Evolutionary conservation across 1,139 yeast genomes (phyloP).

Genomic region (Zygotorulaspora mrakii): DNA sequence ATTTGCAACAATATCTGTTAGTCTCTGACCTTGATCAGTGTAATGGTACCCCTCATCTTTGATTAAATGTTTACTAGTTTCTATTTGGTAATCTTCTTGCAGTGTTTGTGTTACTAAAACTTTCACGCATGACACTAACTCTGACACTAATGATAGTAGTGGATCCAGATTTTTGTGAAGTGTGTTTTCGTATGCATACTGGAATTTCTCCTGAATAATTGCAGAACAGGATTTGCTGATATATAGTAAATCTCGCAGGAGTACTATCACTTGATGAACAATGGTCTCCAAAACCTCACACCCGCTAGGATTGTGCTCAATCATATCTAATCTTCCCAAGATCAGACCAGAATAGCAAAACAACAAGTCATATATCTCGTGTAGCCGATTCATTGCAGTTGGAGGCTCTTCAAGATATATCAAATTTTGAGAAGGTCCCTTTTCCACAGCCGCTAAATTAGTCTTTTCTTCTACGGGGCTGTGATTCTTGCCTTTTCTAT

Average conservation of each 20-base stretch:
- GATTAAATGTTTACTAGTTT: conserved; percentile 35
- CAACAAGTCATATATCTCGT: conserved; percentile 69
- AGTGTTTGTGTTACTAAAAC: conserved; percentile 54
- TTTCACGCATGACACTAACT: conserved; percentile 62
- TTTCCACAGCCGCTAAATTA: conserved; percentile 2
- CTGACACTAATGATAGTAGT: conserved; percentile 57
- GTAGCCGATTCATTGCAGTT: conserved; percentile 62
- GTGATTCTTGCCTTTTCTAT: conserved; percentile 15
- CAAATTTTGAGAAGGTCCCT: conserved; percentile 13
- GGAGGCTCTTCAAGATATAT: conserved; percentile 53
- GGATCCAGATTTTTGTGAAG: conserved; percentile 57
- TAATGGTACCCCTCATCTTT: conserved; percentile 45
- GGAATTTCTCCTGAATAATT: conserved; percentile 39
- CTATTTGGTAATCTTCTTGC: conserved; percentile 28
- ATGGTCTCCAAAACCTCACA: conserved; percentile 63
- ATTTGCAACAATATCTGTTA: conserved; percentile 57
- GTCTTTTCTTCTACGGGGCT: conserved; percentile 8
- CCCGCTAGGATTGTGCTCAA: conserved; percentile 68
- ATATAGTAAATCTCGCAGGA: conserved; percentile 60
- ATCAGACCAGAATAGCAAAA: conserved; percentile 68
- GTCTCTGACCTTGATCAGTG: conserved; percentile 63
- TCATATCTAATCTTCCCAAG: conserved; percentile 67
- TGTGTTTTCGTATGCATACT: conserved; percentile 30
- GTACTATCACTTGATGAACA: conserved; percentile 62
- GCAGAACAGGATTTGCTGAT: conserved; percentile 50